phyloP scores from a whole-genome alignment of 1,284 basidiomycete genomes.

The Sphagnurus paluster region DNA sequence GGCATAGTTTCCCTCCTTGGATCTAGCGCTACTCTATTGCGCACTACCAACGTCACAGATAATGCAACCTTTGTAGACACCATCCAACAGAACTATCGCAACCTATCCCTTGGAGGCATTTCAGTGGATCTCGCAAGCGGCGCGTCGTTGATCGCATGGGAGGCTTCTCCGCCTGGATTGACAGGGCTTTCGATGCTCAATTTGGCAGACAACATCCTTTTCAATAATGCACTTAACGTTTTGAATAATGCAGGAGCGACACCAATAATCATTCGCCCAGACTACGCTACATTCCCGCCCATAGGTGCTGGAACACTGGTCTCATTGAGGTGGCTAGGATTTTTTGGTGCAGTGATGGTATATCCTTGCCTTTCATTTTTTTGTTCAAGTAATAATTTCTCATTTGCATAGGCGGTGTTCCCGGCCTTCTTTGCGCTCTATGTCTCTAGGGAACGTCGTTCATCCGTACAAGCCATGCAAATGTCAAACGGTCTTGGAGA shows the following conservation, averaged over 20 bases:
- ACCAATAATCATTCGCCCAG: conserved; percentile 53
- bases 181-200: conserved; percentile 65
- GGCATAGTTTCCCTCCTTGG: conserved; percentile 45
- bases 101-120: conserved; percentile 59
- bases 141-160: conserved; percentile 60
- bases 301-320: conserved; percentile 54
- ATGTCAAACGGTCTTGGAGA: conserved; percentile 75
- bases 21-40: conserved; percentile 29
- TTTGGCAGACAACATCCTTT: conserved; percentile 64
- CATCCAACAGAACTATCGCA: conserved; percentile 47
- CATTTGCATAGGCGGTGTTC: conserved; percentile 55
- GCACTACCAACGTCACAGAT: conserved; percentile 40
- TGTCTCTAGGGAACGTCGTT: conserved; percentile 65
- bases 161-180: conserved; percentile 53
- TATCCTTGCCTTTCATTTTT: conserved; percentile 13
- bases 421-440: conserved; percentile 82
- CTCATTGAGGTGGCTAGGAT: conserved; percentile 65
- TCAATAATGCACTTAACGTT: conserved; percentile 56
- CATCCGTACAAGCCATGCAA: conserved; percentile 77
- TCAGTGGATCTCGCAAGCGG: conserved; percentile 51
- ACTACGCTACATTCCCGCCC: conserved; percentile 56
- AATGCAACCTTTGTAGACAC: conserved; percentile 56
- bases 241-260: conserved; percentile 34
- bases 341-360: conserved; percentile 72
- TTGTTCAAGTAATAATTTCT: neutral